Conservation (phyloP, 345 rosid genomes). For the Syzygium jambos region DNA sequence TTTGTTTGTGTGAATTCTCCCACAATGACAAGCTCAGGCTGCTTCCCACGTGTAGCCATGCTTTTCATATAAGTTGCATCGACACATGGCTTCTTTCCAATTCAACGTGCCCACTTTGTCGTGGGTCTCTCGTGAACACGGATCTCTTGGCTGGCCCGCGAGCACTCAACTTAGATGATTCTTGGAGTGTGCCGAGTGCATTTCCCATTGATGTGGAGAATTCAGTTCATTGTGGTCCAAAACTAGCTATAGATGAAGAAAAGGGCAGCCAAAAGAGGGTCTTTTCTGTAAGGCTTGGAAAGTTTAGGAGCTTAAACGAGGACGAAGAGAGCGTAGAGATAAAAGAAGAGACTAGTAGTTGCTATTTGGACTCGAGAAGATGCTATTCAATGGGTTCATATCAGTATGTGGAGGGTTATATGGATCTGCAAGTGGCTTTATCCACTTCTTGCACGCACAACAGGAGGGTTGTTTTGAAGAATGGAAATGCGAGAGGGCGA, state of each 20-base stretch:
- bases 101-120: slow-evolving; percentile 75
- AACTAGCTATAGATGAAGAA: not conserved
- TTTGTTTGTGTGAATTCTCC: slow-evolving; percentile 60
- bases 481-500: not conserved
- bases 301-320: slow-evolving; percentile 30
- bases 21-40: slow-evolving; percentile 51
- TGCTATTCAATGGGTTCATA: slow-evolving; percentile 70
- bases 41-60: slow-evolving; percentile 62
- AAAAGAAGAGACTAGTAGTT: slow-evolving; percentile 29
- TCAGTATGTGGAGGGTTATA: slow-evolving; percentile 44
- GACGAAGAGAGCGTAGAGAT: slow-evolving; percentile 17
- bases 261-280: slow-evolving; percentile 19
- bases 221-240: not conserved
- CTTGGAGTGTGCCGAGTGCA: slow-evolving; percentile 13
- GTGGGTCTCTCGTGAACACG: slow-evolving; percentile 34
- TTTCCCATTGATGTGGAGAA: slow-evolving; percentile 17
- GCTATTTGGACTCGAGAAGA: slow-evolving; percentile 43
- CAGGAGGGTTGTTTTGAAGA: not conserved
- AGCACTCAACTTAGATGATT: slow-evolving; percentile 9
- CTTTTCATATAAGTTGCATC: slow-evolving; percentile 63
- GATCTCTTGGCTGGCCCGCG: slow-evolving; percentile 3
- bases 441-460: not conserved
- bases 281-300: slow-evolving; percentile 57
- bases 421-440: slow-evolving; percentile 37
- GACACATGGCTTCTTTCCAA: slow-evolving; percentile 80